These are phyloP conservation scores for Ophiognomonia clavigignenti-juglandacearum DNA, from an alignment of 2,329 filamentous ascomycete genomes.

Conservation along the genomic window DNA sequence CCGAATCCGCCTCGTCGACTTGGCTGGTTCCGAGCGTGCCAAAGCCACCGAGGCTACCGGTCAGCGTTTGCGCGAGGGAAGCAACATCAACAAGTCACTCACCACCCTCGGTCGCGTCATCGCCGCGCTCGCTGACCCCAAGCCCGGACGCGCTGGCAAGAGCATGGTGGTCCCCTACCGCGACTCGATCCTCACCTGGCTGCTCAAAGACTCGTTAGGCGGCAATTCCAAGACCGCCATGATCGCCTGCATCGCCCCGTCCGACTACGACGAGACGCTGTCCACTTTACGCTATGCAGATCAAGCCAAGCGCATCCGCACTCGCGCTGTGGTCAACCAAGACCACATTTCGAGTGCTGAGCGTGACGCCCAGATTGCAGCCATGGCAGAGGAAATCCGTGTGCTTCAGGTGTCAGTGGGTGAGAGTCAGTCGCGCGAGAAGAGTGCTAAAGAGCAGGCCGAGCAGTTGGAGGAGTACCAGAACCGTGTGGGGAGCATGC, in stretches of 20 bases:
- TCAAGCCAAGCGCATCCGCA: constrained; percentile 95
- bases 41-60: constrained; percentile 95
- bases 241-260: constrained; percentile 95
- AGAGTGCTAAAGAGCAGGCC: constrained; percentile 71
- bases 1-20: constrained; percentile 88
- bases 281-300: constrained; percentile 96
- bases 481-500: constrained; percentile 81
- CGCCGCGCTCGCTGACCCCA: constrained; percentile 74
- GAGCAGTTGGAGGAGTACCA: constrained; percentile 94
- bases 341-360: constrained; percentile 89
- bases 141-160: constrained; percentile 58
- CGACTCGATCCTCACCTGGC: constrained; percentile 78
- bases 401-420: constrained; percentile 71
- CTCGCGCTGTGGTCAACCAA: constrained; percentile 90
- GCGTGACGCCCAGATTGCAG: constrained; percentile 86
- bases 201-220: constrained; percentile 91
- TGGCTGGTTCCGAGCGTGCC: constrained; percentile 90
- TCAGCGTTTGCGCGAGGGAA: constrained; percentile 83
- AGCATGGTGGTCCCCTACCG: constrained; percentile 84
- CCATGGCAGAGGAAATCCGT: constrained; percentile 95
- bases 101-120: constrained; percentile 95
- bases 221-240: constrained; percentile 98
- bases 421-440: constrained; percentile 62
- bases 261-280: constrained; percentile 95
- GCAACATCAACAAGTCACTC: constrained; percentile 98